Conservation (phyloP, 371 early-diverging fungal species). For the Cokeromyces recurvatus region DNA sequence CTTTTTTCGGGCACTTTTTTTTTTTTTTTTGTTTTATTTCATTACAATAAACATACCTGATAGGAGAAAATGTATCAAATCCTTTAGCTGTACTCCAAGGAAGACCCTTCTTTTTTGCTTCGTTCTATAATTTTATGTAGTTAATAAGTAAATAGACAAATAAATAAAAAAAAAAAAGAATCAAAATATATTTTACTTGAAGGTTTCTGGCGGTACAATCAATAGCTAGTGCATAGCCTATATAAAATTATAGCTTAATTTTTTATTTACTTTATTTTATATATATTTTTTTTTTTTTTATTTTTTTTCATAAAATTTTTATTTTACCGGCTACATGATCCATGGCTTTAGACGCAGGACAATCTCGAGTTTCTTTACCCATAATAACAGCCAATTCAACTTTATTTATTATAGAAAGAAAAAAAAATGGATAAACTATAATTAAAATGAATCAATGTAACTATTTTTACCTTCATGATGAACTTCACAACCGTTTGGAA, state of each 20-base stretch:
- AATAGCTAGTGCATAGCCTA: conserved; percentile 86
- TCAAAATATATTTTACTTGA: conserved; percentile 41
- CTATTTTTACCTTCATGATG: conserved; percentile 79
- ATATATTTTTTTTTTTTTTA: not conserved
- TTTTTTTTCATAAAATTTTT: not conserved
- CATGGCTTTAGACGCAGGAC: conserved; percentile 58
- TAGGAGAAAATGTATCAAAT: conserved; percentile 92
- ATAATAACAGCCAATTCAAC: conserved; percentile 94
- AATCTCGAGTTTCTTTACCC: conserved; percentile 79
- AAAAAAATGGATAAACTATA: not conserved
- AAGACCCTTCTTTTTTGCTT: conserved; percentile 77
- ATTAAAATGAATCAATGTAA: not conserved
- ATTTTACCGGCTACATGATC: conserved; percentile 58
- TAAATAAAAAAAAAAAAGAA: too few relatives aligned
- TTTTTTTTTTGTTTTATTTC: too few relatives aligned
- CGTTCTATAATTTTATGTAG: conserved; percentile 39
- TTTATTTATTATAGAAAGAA: conserved; percentile 4
- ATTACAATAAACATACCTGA: too few relatives aligned
- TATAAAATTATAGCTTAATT: too few relatives aligned
- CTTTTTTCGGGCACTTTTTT: too few relatives aligned
- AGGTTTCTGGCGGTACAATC: conserved; percentile 92
- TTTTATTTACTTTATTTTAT: not conserved
- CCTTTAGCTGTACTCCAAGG: conserved; percentile 96
- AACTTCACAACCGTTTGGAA: conserved; percentile 75
- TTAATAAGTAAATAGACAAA: not conserved